These are phyloP conservation scores for Coniochaeta hoffmannii DNA, from an alignment of 2,329 filamentous ascomycete species.

Conservation along the genomic window DNA sequence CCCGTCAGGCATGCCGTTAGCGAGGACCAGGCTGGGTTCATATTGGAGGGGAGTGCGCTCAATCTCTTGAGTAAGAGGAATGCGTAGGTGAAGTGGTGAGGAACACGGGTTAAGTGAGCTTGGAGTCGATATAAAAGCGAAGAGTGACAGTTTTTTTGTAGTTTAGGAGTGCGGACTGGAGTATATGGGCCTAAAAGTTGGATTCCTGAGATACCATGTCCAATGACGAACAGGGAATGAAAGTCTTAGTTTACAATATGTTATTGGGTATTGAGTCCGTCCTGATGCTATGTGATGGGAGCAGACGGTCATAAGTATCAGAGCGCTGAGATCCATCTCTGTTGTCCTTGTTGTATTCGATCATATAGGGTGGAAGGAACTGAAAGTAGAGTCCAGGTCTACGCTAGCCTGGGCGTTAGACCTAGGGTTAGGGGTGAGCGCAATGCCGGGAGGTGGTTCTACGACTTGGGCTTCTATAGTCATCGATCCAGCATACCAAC, in stretches of 20 bases:
- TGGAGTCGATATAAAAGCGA: not conserved
- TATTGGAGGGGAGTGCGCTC: constrained; percentile 86
- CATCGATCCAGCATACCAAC: not conserved
- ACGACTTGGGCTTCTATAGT: not conserved
- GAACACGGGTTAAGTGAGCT: not conserved
- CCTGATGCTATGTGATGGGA: not conserved
- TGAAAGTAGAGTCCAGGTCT: too few species aligned
- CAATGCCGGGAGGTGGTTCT: not conserved
- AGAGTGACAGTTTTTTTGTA: not conserved
- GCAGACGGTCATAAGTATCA: too few species aligned
- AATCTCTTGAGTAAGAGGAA: constrained; percentile 70
- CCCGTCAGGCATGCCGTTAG: constrained; percentile 82
- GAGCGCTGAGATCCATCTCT: too few species aligned
- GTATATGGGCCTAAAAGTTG: not conserved
- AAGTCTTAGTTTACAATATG: not conserved
- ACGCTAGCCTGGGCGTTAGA: too few species aligned
- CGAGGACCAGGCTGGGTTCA: constrained; percentile 84
- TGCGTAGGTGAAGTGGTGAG: not conserved
- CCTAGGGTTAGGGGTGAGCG: not conserved
- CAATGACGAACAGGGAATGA: not conserved
- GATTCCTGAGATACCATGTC: not conserved
- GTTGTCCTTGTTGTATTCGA: too few species aligned
- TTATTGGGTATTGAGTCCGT: not conserved
- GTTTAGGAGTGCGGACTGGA: not conserved
- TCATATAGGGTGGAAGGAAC: too few species aligned